Evolutionary conservation across 768 basidiomycete species (phyloP), one percentile per base, ranked within the genome.

Genomic region (Xanthoconium purpureum): DNA sequence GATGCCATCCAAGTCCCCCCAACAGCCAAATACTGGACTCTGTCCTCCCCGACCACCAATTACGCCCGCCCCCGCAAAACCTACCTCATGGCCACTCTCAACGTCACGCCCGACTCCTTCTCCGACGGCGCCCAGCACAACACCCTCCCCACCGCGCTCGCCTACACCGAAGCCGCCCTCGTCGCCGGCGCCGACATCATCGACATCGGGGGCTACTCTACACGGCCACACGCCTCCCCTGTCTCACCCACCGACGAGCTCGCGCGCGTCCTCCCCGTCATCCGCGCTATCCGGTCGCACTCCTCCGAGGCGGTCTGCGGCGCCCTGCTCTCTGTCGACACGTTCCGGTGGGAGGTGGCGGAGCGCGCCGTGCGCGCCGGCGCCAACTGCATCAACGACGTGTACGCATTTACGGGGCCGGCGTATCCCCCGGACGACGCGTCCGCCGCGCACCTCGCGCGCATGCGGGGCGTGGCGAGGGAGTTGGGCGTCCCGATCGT

Each of bases 131-230:
- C 51, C 4, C 32, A 35, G 29, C 30, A 54, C 33, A 72, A 80
- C 58, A 78, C 78, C 0, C 60, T 85, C 12, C 61, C 78, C 0
- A 68, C 77, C 11, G 89, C 88, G 0, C 64, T 93, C 15, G 63
- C 66, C 3, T 89, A 87, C 58, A 75, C 78, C 0, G 58, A 66
- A 5, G 49, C 73, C 5, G 78, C 91, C 0, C 74, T 84, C 3
- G 58, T 70, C 0, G 75, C 75, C 1, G 88, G 88, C 1, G 87
- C 89, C 0, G 78, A 84, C 54, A 89, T 99, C 54, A 74, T 98
- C 56, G 97, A 99, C 70, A 79, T 98, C 18, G 96, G 97, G 0
- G 97, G 97, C 0, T 91, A 93, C 72, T 95, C 93, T 0, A 99
- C 95, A 0, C 82, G 94, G 12, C 97, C 96, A 0, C 81, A 84